A percentile compares a stretch with the other conserved stretches of the same genome.
phyloP scores from a whole-genome alignment of 2,329 filamentous ascomycete genomes.

The Phialophora tarda region DNA sequence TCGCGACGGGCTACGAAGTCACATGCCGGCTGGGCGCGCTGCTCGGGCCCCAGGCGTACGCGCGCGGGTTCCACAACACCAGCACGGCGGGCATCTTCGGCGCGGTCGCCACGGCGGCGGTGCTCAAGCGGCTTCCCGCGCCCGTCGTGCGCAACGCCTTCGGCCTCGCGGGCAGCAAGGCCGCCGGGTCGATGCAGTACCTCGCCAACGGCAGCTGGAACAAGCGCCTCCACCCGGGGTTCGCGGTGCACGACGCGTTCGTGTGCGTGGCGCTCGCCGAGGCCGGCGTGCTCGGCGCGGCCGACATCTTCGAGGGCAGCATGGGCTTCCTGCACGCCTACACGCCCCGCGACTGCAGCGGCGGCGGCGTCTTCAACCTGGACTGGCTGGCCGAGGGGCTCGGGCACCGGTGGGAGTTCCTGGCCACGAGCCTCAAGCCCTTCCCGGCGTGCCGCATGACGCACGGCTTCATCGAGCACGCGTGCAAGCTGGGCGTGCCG shows the following conservation, averaged over 20 bases:
- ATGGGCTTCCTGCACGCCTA: conserved; percentile 38
- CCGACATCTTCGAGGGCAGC: conserved; percentile 36
- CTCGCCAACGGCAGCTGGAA: conserved; percentile 49
- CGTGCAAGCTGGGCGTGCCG: conserved; percentile 22
- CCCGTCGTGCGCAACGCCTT: conserved; percentile 44
- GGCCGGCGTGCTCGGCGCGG: conserved; percentile 42
- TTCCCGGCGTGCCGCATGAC: conserved; percentile 39
- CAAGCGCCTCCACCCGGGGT: conserved; percentile 49
- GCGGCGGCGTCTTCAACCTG: conserved; percentile 12
- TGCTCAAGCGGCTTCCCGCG: conserved; percentile 41
- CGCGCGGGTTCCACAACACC: conserved; percentile 49
- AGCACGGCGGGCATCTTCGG: conserved; percentile 48
- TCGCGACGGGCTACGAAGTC: conserved; percentile 46
- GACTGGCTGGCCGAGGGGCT: conserved; percentile 27
- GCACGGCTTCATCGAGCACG: conserved; percentile 37
- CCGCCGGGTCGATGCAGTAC: conserved; percentile 49
- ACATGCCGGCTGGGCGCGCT: conserved; percentile 45
- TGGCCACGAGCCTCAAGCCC: conserved; percentile 36
- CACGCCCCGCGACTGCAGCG: conserved; percentile 31
- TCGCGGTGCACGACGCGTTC: conserved; percentile 49
- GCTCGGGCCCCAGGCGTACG: conserved; percentile 45
- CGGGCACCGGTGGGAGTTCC: conserved; percentile 35
- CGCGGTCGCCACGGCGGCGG: conserved; percentile 44
- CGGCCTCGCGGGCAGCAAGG: conserved; percentile 47
- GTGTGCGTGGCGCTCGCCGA: conserved; percentile 46